phyloP scores from a whole-genome alignment of 1,284 basidiomycete genomes.

The Ustilago nuda region DNA sequence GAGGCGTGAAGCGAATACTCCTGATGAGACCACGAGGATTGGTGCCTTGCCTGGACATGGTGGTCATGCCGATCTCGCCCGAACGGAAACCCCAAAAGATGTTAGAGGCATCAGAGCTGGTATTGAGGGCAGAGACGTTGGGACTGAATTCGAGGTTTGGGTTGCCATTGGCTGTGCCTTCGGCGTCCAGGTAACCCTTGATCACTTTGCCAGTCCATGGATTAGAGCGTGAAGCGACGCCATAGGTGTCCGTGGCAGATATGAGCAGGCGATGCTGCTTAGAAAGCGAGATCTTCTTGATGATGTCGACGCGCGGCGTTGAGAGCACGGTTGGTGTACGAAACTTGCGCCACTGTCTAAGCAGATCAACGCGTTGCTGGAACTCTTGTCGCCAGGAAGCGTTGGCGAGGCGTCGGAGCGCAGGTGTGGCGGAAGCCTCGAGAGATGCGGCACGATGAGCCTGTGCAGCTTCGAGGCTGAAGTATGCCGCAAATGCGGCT shows the following conservation, averaged over 20 bases:
- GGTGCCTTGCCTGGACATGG: conserved; percentile 64
- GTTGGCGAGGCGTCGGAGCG: conserved; percentile 73
- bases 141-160: conserved; percentile 82
- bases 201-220: conserved; percentile 77
- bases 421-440: conserved; percentile 70
- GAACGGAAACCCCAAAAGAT: conserved; percentile 81
- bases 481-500: conserved; percentile 80
- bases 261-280: conserved; percentile 75
- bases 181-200: conserved; percentile 79
- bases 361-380: conserved; percentile 51
- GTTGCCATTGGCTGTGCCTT: conserved; percentile 76
- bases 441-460: conserved; percentile 74
- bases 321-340: conserved; percentile 74
- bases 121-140: conserved; percentile 74
- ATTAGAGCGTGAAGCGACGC: conserved; percentile 80
- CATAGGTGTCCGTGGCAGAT: conserved; percentile 77
- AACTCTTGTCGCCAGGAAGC: conserved; percentile 62
- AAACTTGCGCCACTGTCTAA: conserved; percentile 78
- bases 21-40: conserved; percentile 61
- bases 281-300: conserved; percentile 70
- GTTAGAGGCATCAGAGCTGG: conserved; percentile 77
- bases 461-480: conserved; percentile 72
- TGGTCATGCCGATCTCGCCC: conserved; percentile 78
- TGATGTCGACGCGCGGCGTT: conserved; percentile 58
- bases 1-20: conserved; percentile 50